Evolutionary conservation across 2,329 filamentous ascomycete species (phyloP), one percentile per base, ranked within the genome.

Genomic region (Cadophora sp.): DNA sequence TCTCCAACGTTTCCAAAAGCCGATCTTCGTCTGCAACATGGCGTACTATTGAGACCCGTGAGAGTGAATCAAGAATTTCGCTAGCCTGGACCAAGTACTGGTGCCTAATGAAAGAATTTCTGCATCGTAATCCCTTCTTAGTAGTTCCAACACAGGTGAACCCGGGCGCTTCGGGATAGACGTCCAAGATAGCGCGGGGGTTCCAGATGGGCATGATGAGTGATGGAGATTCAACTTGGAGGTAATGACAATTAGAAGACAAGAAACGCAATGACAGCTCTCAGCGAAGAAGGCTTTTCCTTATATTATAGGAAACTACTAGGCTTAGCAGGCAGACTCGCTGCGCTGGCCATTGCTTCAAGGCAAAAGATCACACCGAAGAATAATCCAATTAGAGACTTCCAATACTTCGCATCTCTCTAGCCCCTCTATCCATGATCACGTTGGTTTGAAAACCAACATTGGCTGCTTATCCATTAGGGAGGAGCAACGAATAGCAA

Each of bases 101-200:
- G 4, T 5, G 3, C 18, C 14, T 45, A 3, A 24, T n/a, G 41
- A 4, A 20, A 33, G 20, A 20, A 33, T 63, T 43, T 43, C 41
- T 45, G 43, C 43, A 45, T 45, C 43, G 14, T 18, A n/a, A 3
- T 1, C 16, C 43, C 7, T 45, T 45, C 43, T 45, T 18, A 45
- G 14, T 45, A 18, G 14, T 18, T 24, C 62, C 62, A 13, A 59
- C 27, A 36, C 62, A 64, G 16, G 14, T 39, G 20, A 48, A 58
- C 11, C 16, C 51, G n/a, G 9, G 24, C 5, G 43, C 27, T 9
- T 45, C 51, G 16, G 62, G 62, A 50, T 64, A 64, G 11, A 59
- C 27, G 39, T 51, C 27, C 24, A 64, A 36, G 18, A 51, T 30
- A 51, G 11, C 20, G 22, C 62, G 62, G 47, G 61, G 50, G 30